Evolutionary conservation across 768 basidiomycete species (phyloP).

Genomic region (Leccinum sublutescens): DNA sequence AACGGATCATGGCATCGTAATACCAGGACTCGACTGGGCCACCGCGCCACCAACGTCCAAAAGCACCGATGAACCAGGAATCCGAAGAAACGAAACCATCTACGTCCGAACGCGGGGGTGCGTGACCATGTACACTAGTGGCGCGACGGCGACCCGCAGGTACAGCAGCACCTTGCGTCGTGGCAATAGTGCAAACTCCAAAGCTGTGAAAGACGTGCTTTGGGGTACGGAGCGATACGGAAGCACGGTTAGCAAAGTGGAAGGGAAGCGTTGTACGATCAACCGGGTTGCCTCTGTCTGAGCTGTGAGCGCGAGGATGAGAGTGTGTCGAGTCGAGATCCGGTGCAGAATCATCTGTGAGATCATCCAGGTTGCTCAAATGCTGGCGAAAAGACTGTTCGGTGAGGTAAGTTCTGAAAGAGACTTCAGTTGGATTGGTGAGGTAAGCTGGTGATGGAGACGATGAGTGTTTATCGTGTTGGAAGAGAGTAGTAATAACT

Average conservation of each 20-base stretch:
- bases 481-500: conserved; percentile 20
- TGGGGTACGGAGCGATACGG: conserved; percentile 90
- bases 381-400: conserved; percentile 96
- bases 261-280: conserved; percentile 42
- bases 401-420: conserved; percentile 94
- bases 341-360: conserved; percentile 45
- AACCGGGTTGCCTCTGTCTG: conserved; percentile 14
- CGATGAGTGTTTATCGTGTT: not conserved
- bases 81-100: conserved; percentile 61
- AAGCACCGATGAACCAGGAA: conserved; percentile 88
- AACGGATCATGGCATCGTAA: conserved; percentile 59
- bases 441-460: conserved; percentile 67
- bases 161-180: conserved; percentile 31
- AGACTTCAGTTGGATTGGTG: conserved; percentile 91
- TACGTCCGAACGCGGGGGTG: conserved; percentile 29
- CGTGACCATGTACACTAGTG: conserved; percentile 27
- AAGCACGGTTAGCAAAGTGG: conserved; percentile 91
- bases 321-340: conserved; percentile 33
- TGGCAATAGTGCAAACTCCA: conserved; percentile 83
- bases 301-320: conserved; percentile 26
- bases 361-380: conserved; percentile 79
- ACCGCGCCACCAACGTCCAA: conserved; percentile 90
- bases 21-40: conserved; percentile 82
- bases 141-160: conserved; percentile 58
- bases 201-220: conserved; percentile 85